Percentiles rank a stretch among this genome's conserved stretches.
Conservation (phyloP, 257 asterid species). For the Pogostemon cablin region DNA sequence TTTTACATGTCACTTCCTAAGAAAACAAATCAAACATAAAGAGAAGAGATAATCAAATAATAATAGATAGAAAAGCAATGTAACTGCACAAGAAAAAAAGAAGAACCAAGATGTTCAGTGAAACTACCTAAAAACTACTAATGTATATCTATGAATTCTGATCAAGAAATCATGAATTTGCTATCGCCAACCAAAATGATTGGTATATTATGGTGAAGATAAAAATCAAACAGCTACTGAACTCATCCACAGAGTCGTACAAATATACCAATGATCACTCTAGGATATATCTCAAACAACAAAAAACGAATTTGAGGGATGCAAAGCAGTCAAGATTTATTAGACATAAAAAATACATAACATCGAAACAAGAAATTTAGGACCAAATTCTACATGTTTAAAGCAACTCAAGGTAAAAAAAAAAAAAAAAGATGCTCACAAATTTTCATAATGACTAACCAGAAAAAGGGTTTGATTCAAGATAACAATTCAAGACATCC, state of each 20-base stretch:
- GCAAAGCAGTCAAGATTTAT: background rate
- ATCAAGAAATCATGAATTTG: background rate
- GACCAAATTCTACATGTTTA: background rate
- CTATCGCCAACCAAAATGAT: background rate
- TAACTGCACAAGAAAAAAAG: slow-evolving; percentile 17
- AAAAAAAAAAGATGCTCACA: background rate
- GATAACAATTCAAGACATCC: slow-evolving; percentile 44
- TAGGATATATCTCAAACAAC: background rate
- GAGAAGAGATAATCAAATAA: background rate
- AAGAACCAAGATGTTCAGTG: background rate
- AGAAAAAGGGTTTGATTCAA: slow-evolving; percentile 31
- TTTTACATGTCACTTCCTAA: slow-evolving; percentile 22
- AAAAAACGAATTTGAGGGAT: background rate
- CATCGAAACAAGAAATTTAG: slow-evolving; percentile 7
- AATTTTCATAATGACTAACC: slow-evolving; percentile 27
- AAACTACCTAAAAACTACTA: background rate
- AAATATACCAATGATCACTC: background rate
- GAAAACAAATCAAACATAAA: background rate
- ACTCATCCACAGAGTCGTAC: background rate
- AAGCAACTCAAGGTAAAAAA: background rate
- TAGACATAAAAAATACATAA: background rate
- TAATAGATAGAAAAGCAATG: slow-evolving; percentile 2
- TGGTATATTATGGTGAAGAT: background rate
- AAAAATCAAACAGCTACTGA: background rate
- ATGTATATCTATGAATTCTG: background rate